Percentiles rank a stretch among this genome's conserved stretches.
These are phyloP conservation scores for Schizonepeta tenuifolia DNA, from an alignment of 257 asterid species.

Conservation along the genomic window DNA sequence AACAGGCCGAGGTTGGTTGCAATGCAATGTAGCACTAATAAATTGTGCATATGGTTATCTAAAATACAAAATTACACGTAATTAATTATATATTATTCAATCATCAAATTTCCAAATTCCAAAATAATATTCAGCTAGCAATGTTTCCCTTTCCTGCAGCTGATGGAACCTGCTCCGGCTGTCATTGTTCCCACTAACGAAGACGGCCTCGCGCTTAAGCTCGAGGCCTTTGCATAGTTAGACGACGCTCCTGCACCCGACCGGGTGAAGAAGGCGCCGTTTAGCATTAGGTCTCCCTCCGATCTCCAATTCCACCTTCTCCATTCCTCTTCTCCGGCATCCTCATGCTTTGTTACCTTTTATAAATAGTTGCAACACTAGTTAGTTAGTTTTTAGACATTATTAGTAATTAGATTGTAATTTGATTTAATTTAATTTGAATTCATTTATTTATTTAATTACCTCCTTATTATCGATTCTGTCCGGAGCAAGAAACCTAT, in stretches of 20 bases:
- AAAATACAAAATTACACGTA: neutral
- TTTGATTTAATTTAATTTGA: no score
- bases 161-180: slow-evolving; percentile 58
- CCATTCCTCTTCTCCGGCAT: slow-evolving; percentile 70
- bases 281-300: slow-evolving; percentile 79
- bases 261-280: slow-evolving; percentile 75
- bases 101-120: no score
- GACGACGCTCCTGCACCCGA: slow-evolving; percentile 88
- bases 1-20: slow-evolving; percentile 39
- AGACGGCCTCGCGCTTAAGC: slow-evolving; percentile 84
- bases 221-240: slow-evolving; percentile 90
- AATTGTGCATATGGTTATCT: slow-evolving; percentile 8
- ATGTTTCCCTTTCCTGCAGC: slow-evolving; percentile 61
- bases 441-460: no score
- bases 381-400: neutral
- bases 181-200: slow-evolving; percentile 67
- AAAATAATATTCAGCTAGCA: slow-evolving; percentile 32
- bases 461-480: slow-evolving; percentile 64
- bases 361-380: neutral
- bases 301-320: slow-evolving; percentile 91
- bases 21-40: slow-evolving; percentile 19
- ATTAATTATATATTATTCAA: neutral
- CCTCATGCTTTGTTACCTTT: slow-evolving; percentile 79
- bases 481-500: slow-evolving; percentile 78
- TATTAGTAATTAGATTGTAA: no score